Conservation (phyloP, 2,329 filamentous ascomycete species). For the Arthrinium phaeospermum region DNA sequence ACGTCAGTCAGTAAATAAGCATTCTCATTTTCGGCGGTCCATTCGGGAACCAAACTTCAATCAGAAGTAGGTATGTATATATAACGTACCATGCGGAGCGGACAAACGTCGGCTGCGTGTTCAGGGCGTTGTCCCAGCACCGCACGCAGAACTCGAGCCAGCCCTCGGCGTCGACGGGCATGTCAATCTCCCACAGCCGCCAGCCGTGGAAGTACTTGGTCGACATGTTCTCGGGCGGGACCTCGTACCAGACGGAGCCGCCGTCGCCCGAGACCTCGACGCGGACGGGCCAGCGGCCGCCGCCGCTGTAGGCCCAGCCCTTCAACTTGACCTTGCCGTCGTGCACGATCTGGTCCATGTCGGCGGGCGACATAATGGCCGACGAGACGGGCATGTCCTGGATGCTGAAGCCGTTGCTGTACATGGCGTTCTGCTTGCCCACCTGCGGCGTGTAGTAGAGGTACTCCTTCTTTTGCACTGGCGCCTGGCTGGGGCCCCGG, state of each 20-base stretch:
- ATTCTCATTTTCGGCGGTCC: background rate
- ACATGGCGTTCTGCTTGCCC: slow-evolving; percentile 68
- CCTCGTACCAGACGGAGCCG: slow-evolving; percentile 68
- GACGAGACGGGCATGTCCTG: slow-evolving; percentile 75
- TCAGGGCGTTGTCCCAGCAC: slow-evolving; percentile 67
- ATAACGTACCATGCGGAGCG: slow-evolving; percentile 54
- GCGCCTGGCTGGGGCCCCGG: slow-evolving; percentile 57
- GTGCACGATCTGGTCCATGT: slow-evolving; percentile 66
- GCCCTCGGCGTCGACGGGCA: slow-evolving; percentile 67
- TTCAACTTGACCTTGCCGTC: slow-evolving; percentile 61
- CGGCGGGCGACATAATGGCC: slow-evolving; percentile 69
- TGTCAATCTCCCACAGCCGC: slow-evolving; percentile 66
- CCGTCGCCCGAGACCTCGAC: slow-evolving; percentile 70
- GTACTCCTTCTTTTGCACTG: slow-evolving; percentile 70
- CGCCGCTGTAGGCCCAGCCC: slow-evolving; percentile 65
- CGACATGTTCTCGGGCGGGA: slow-evolving; percentile 64
- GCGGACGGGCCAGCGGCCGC: slow-evolving; percentile 64
- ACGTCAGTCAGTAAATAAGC: background rate
- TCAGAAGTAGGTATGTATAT: background rate
- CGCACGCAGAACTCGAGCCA: slow-evolving; percentile 65
- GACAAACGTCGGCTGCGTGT: slow-evolving; percentile 63
- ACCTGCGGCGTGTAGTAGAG: slow-evolving; percentile 72
- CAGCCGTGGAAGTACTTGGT: slow-evolving; percentile 68
- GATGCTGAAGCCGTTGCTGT: slow-evolving; percentile 67
- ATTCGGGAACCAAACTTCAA: background rate